Percentiles rank a stretch among this genome's conserved stretches.
Evolutionary conservation across 2,329 filamentous ascomycete genomes (phyloP).

Genomic region (Sporothrix dimorphospora): DNA sequence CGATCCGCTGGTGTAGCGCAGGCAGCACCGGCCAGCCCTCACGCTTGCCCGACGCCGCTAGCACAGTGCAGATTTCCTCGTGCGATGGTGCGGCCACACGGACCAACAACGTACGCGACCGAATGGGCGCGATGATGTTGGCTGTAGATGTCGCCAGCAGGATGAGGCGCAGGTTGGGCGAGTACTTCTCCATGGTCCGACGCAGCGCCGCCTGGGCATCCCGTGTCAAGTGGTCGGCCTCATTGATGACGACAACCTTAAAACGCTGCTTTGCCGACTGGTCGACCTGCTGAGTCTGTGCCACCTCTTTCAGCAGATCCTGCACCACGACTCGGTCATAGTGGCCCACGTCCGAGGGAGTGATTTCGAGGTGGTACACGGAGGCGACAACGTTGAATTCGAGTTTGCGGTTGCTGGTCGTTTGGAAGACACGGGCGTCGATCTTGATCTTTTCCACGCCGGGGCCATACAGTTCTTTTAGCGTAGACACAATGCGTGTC

Average conservation of each 20-base stretch:
- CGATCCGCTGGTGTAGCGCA: slow-evolving; percentile 80
- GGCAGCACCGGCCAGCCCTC: slow-evolving; percentile 81
- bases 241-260: slow-evolving; percentile 99
- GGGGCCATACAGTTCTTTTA: slow-evolving; percentile 92
- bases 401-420: slow-evolving; percentile 91
- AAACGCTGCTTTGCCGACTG: slow-evolving; percentile 86
- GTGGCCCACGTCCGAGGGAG: slow-evolving; percentile 92
- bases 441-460: slow-evolving; percentile 99
- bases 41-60: slow-evolving; percentile 71
- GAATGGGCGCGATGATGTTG: slow-evolving; percentile 98
- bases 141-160: slow-evolving; percentile 93
- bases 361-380: slow-evolving; percentile 97
- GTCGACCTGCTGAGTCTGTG: slow-evolving; percentile 99
- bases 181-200: slow-evolving; percentile 99
- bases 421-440: slow-evolving; percentile 95
- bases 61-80: slow-evolving; percentile 77
- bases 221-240: slow-evolving; percentile 89
- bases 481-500: slow-evolving; percentile 90
- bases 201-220: slow-evolving; percentile 95
- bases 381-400: slow-evolving; percentile 99
- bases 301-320: slow-evolving; percentile 94
- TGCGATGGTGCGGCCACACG: slow-evolving; percentile 88
- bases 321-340: slow-evolving; percentile 96
- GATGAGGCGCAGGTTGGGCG: slow-evolving; percentile 88
- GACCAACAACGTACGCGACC: slow-evolving; percentile 87